phyloP scores from a whole-genome alignment of 2,329 filamentous ascomycete species.

The Fusarium proliferatum region DNA sequence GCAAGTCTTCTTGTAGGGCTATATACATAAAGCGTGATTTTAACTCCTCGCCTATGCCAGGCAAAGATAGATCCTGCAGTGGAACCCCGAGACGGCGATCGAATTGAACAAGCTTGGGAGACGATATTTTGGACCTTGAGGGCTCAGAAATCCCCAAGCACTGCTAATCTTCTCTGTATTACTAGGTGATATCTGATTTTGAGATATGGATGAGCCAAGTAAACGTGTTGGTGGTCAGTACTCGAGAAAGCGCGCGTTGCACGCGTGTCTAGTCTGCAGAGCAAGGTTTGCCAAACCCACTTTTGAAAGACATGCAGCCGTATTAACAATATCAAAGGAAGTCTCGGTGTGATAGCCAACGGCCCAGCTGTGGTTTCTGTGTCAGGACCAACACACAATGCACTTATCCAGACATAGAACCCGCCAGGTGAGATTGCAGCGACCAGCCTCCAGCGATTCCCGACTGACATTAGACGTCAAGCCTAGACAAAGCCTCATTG shows the following conservation, averaged over 20 bases:
- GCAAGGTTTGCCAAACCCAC: neutral
- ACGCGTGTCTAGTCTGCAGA: neutral
- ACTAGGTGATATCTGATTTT: neutral
- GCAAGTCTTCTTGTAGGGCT: too few relatives aligned
- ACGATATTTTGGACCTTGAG: neutral
- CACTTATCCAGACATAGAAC: neutral
- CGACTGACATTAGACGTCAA: neutral
- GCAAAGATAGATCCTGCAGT: too few relatives aligned
- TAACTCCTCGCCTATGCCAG: too few relatives aligned
- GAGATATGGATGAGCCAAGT: neutral
- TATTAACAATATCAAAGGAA: neutral
- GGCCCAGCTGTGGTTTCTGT: neutral
- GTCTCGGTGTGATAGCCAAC: neutral
- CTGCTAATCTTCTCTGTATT: too few relatives aligned
- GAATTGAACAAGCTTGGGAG: neutral
- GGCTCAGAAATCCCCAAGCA: too few relatives aligned
- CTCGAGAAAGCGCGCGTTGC: neutral
- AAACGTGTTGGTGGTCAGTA: neutral
- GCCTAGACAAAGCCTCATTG: neutral
- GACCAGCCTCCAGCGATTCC: too few relatives aligned
- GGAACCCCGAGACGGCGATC: too few relatives aligned
- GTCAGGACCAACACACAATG: neutral
- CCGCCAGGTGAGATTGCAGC: neutral
- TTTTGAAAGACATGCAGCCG: too few relatives aligned
- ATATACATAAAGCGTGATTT: too few relatives aligned